Percentiles rank a stretch among this genome's conserved stretches.
Conservation (phyloP, 1,284 basidiomycete species). For the Abortiporus biennis region DNA sequence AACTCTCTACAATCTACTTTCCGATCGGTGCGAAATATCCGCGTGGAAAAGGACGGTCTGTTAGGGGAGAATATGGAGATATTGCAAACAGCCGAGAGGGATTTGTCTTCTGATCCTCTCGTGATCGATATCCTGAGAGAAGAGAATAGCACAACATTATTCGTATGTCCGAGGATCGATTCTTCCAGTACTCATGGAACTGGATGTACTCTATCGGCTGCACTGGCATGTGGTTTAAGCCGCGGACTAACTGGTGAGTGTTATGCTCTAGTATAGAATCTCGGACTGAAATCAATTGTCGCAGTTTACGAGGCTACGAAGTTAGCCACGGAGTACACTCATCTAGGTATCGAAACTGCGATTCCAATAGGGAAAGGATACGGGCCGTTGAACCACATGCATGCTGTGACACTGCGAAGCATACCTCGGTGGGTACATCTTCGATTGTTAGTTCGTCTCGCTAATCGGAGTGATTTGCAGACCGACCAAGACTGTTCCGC, state of each 20-base stretch:
- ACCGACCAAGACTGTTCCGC: slow-evolving; percentile 54
- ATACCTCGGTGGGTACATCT: slow-evolving; percentile 51
- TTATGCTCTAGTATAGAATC: background rate
- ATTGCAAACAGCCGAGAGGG: slow-evolving; percentile 29
- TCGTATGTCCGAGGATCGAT: slow-evolving; percentile 61
- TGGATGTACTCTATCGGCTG: slow-evolving; percentile 87
- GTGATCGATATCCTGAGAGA: slow-evolving; percentile 78
- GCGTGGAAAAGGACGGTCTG: slow-evolving; percentile 39
- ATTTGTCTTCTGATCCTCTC: slow-evolving; percentile 24
- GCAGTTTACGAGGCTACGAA: slow-evolving; percentile 59
- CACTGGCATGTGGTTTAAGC: slow-evolving; percentile 68
- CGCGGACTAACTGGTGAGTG: slow-evolving; percentile 43
- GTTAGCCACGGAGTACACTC: slow-evolving; percentile 66
- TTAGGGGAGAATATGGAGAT: slow-evolving; percentile 59
- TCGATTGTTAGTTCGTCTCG: background rate
- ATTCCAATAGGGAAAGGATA: slow-evolving; percentile 69
- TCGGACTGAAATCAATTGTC: slow-evolving; percentile 33
- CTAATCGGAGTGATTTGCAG: slow-evolving; percentile 27
- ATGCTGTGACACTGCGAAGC: slow-evolving; percentile 44
- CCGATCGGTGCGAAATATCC: slow-evolving; percentile 26
- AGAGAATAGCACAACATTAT: slow-evolving; percentile 33
- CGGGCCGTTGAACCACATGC: slow-evolving; percentile 87
- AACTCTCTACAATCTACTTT: slow-evolving; percentile 20
- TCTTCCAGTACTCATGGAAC: slow-evolving; percentile 87
- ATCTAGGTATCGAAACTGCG: slow-evolving; percentile 73